A percentile compares a stretch with the other conserved stretches of the same genome.
These are phyloP conservation scores for Tetracladium setigerum DNA, from an alignment of 495 filamentous ascomycete genomes.

Conservation along the genomic window DNA sequence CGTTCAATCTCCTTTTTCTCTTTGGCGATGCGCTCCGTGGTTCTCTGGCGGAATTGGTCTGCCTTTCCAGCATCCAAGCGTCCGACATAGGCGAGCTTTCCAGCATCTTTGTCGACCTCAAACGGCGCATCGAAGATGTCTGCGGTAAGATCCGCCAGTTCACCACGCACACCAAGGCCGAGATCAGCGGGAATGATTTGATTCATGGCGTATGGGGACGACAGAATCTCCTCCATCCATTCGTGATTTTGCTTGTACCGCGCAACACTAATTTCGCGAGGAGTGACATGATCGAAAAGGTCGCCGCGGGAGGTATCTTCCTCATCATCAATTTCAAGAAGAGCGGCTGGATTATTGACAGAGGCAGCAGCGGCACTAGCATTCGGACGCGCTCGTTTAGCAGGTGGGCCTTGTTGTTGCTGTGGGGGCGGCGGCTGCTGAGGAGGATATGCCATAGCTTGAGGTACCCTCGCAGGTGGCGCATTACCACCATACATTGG, in stretches of 20 bases:
- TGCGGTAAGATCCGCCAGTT: constrained; percentile 70
- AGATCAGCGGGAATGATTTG: constrained; percentile 86
- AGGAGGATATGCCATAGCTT: constrained; percentile 43
- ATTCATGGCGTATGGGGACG: constrained; percentile 71
- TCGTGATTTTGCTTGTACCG: constrained; percentile 93
- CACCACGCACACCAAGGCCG: constrained; percentile 78
- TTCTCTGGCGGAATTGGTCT: constrained; percentile 70
- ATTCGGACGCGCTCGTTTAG: constrained; percentile 33
- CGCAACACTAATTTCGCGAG: constrained; percentile 75
- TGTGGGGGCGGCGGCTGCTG: constrained; percentile 22
- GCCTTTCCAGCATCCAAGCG: constrained; percentile 60
- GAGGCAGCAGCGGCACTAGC: constrained; percentile 19
- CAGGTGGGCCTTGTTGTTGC: constrained; percentile 31
- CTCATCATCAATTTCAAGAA: constrained; percentile 58
- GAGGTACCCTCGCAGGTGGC: constrained; percentile 33
- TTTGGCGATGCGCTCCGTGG: constrained; percentile 53
- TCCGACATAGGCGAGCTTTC: constrained; percentile 35
- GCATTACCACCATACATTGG: constrained; percentile 16
- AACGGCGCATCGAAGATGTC: constrained; percentile 64
- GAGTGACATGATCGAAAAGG: constrained; percentile 77
- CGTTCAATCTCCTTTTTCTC: constrained; percentile 72
- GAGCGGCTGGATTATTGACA: constrained; percentile 23
- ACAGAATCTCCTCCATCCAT: constrained; percentile 98
- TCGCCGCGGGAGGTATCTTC: constrained; percentile 83
- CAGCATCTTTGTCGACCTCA: constrained; percentile 26